These are phyloP conservation scores for Microascus cirrosus DNA, from an alignment of 2,329 filamentous ascomycete species.

Conservation along the genomic window DNA sequence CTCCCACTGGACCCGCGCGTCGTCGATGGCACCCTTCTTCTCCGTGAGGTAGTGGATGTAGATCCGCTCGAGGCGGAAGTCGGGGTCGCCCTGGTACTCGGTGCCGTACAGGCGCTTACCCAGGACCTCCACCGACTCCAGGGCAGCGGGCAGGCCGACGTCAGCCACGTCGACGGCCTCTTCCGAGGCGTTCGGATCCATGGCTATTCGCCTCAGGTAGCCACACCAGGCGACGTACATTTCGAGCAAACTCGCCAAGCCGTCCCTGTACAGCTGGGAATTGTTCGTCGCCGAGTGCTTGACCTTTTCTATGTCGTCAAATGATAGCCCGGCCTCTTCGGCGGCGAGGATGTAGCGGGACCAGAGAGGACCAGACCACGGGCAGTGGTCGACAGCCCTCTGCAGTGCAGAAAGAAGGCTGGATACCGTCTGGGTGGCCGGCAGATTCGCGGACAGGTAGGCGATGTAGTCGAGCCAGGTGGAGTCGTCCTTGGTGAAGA, in stretches of 20 bases:
- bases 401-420: constrained; percentile 59
- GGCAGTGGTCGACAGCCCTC: constrained; percentile 79
- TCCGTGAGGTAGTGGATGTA: constrained; percentile 87
- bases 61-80: constrained; percentile 81
- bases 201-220: constrained; percentile 77
- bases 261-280: constrained; percentile 71
- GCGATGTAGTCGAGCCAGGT: constrained; percentile 80
- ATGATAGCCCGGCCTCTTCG: constrained; percentile 66
- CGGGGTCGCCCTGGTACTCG: constrained; percentile 72
- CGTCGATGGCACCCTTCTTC: constrained; percentile 64
- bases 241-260: constrained; percentile 79
- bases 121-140: constrained; percentile 76
- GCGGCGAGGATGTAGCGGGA: constrained; percentile 77
- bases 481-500: constrained; percentile 61
- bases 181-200: constrained; percentile 60
- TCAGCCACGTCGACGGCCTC: constrained; percentile 86
- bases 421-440: constrained; percentile 21
- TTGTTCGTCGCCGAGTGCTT: constrained; percentile 88
- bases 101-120: constrained; percentile 64
- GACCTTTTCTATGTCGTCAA: constrained; percentile 73
- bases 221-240: constrained; percentile 93
- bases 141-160: constrained; percentile 72
- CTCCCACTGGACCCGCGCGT: constrained; percentile 69
- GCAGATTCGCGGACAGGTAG: constrained; percentile 47
- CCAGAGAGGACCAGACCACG: constrained; percentile 88